Base-by-base conservation (phyloP, 331 rosid species). In the Prunus yedoensis region DNA sequence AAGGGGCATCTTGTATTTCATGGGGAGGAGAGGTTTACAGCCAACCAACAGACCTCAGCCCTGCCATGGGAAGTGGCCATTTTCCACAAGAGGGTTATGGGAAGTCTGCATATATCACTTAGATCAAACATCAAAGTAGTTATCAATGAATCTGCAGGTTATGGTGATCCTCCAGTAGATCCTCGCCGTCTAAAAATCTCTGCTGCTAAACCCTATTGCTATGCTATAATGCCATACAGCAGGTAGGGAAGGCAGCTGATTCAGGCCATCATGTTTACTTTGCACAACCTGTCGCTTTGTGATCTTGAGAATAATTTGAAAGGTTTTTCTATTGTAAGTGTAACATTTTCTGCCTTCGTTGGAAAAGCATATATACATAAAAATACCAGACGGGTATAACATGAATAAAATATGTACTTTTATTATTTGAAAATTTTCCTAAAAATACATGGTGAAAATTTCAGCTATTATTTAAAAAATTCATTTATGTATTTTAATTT, bases 31-130 rank as follows among this genome's bases (percentile, higher is more conserved):
- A 25, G 27, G 27, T 25, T 25, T 25, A 25, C 27, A 25, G 27
- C 27, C 27, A 25, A 25, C 27, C 27, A 17, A n/a, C 16, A 7
- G 58, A 41, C 52, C 28, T 35, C 15, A 60, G 53, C 66, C 82
- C 73, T 14, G 68, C 45, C 16, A 70, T 78, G 86, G 80, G 83
- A 17, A 78, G 80, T 38, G 80, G 77, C 35, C 77, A 54, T 66
- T 78, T 74, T 21, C 83, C 83, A 15, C 12, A 6, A 21, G 74
- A 82, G 51, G 82, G 76, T 10, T 68, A 2, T 21, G 75, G 53
- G 11, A 77, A 68, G 58, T 27, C 68, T 18, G 82, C 79, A 15
- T 73, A 32, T 73, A 32, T 82, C 4, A 61, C 32, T 10, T 66
- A 59, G 68, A 67, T 81, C 43, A 10, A 67, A 61, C 68, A 67